Evolutionary conservation across 768 basidiomycete genomes (phyloP).

Genomic region (Russula brevipes): DNA sequence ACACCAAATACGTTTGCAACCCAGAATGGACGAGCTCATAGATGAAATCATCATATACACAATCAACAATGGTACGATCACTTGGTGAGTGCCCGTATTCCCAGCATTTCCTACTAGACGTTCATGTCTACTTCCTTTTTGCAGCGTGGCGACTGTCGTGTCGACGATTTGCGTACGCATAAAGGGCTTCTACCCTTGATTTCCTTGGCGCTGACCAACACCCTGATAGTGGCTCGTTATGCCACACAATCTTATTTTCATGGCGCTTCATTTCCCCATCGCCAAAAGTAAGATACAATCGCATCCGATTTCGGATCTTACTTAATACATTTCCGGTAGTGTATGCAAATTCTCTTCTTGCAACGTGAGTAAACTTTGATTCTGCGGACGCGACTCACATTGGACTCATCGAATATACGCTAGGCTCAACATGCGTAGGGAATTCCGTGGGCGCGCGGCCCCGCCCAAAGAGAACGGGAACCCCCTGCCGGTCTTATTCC

Average conservation of each 20-base stretch:
- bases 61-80: slow-evolving; percentile 26
- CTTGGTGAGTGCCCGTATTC: slow-evolving; percentile 15
- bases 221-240: slow-evolving; percentile 20
- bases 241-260: slow-evolving; percentile 22
- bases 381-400: not conserved
- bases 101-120: not conserved
- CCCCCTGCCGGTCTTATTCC: slow-evolving; percentile 18
- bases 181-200: not conserved
- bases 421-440: slow-evolving; percentile 22
- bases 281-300: slow-evolving; percentile 18
- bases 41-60: slow-evolving; percentile 24
- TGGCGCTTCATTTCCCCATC: slow-evolving; percentile 25
- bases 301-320: not conserved
- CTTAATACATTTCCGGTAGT: slow-evolving; percentile 4
- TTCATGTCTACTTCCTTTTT: not conserved
- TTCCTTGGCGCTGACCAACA: not conserved
- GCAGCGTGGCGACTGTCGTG: slow-evolving; percentile 21
- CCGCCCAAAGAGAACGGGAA: slow-evolving; percentile 1
- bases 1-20: not conserved
- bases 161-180: slow-evolving; percentile 23
- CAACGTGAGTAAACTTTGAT: slow-evolving; percentile 17
- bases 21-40: slow-evolving; percentile 25
- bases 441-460: slow-evolving; percentile 16
- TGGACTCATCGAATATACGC: not conserved
- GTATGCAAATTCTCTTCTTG: slow-evolving; percentile 25